These are phyloP conservation scores for Calonectria ilicicola DNA, from an alignment of 2,329 filamentous ascomycete species.

Conservation along the genomic window DNA sequence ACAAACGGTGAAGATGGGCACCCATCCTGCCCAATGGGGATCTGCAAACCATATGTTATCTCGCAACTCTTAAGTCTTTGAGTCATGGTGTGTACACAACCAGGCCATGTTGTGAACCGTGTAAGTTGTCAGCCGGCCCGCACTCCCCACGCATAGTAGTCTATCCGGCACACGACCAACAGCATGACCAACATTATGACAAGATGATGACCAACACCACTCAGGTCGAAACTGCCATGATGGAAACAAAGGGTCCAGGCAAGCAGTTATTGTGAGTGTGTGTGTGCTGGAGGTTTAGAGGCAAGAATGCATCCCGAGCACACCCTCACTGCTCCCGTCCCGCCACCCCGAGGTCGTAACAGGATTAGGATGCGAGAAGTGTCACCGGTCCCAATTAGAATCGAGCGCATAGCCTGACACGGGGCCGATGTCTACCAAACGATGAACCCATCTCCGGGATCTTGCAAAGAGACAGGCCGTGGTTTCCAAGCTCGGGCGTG, in stretches of 20 bases:
- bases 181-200: background rate
- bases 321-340: slow-evolving; percentile 35
- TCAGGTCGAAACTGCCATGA: slow-evolving; percentile 32
- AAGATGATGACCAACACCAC: slow-evolving; percentile 1
- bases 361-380: slow-evolving; percentile 23
- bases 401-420: slow-evolving; percentile 27
- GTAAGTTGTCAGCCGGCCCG: slow-evolving; percentile 38
- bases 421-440: slow-evolving; percentile 29
- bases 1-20: slow-evolving; percentile 33
- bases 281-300: background rate
- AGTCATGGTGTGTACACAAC: slow-evolving; percentile 38
- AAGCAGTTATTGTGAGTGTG: no score
- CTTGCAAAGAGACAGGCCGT: slow-evolving; percentile 34
- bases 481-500: slow-evolving; percentile 33
- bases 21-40: slow-evolving; percentile 35
- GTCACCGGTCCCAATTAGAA: slow-evolving; percentile 28
- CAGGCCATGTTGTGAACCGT: slow-evolving; percentile 22
- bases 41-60: slow-evolving; percentile 31
- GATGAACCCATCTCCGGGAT: slow-evolving; percentile 37
- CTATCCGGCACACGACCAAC: slow-evolving; percentile 32
- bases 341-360: slow-evolving; percentile 38
- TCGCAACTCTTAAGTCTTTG: slow-evolving; percentile 30
- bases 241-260: slow-evolving; percentile 12
- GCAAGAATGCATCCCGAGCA: slow-evolving; percentile 17
- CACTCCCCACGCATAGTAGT: slow-evolving; percentile 26